Percentiles rank a stretch among this genome's conserved stretches.
These are phyloP conservation scores for Calonectria pauciramosa DNA, from an alignment of 2,329 filamentous ascomycete genomes.

Conservation along the genomic window DNA sequence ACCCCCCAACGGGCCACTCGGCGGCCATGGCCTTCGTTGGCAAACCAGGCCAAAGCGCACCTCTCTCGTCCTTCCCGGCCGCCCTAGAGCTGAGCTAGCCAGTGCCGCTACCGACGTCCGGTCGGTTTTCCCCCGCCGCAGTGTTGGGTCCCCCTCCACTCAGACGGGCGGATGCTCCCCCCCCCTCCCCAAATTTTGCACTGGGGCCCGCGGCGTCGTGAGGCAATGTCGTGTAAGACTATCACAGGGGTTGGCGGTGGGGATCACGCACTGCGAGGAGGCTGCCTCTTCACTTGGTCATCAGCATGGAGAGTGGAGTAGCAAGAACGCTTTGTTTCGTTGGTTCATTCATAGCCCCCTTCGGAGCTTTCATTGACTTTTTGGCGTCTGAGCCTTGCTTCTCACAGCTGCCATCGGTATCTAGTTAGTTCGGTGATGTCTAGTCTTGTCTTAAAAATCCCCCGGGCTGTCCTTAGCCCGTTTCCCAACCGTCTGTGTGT, in stretches of 20 bases:
- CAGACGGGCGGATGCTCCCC: background rate
- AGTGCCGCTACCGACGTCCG: constrained; percentile 36
- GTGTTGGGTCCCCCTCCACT: constrained; percentile 26
- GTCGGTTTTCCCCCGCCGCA: constrained; percentile 28
- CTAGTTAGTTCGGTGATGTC: constrained; percentile 21
- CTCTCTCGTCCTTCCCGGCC: constrained; percentile 28
- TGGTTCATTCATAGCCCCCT: constrained; percentile 26
- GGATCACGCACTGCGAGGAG: constrained; percentile 1
- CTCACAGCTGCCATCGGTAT: constrained; percentile 23
- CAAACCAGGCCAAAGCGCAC: constrained; percentile 26
- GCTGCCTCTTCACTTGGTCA: constrained; percentile 1
- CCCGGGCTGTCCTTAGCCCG: constrained; percentile 11
- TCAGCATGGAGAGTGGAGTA: constrained; percentile 13
- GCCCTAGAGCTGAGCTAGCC: constrained; percentile 36
- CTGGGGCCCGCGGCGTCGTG: constrained; percentile 6
- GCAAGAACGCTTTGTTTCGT: constrained; percentile 10
- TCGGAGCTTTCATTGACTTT: constrained; percentile 23
- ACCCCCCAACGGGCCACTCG: constrained; percentile 8
- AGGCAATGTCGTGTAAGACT: constrained; percentile 21
- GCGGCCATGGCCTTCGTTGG: constrained; percentile 11
- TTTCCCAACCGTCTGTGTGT: constrained; percentile 18
- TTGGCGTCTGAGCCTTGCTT: constrained; percentile 16
- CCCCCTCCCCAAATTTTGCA: constrained; percentile 13
- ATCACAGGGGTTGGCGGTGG: constrained; percentile 2
- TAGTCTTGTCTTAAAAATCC: constrained; percentile 25